phyloP scores from a whole-genome alignment of 805 yeast species.

The Kuraishia piskuri region DNA sequence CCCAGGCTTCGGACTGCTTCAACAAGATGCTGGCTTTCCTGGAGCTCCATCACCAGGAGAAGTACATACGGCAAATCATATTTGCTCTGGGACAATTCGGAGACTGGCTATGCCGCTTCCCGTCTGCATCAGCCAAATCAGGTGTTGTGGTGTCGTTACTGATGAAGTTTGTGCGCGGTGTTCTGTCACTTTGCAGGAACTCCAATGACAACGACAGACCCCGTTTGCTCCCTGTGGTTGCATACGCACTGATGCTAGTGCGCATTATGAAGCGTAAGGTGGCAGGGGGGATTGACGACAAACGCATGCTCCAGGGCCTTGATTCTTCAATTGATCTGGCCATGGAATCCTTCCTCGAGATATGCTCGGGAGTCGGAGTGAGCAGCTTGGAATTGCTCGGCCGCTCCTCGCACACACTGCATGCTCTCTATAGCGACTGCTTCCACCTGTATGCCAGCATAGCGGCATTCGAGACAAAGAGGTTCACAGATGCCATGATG shows the following conservation, averaged over 20 bases:
- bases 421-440: conserved; percentile 13
- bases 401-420: not conserved
- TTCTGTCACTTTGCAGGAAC: not conserved
- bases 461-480: conserved; percentile 18
- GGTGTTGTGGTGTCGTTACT: not conserved
- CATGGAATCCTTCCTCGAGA: not conserved
- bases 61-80: not conserved
- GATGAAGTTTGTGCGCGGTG: not conserved
- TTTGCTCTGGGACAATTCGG: not conserved
- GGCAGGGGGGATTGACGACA: not conserved
- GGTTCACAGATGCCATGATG: conserved; percentile 10
- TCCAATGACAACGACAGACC: not conserved
- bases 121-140: not conserved
- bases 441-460: conserved; percentile 12
- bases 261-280: not conserved
- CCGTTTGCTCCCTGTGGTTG: not conserved
- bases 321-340: not conserved
- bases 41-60: not conserved
- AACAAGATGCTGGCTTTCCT: not conserved
- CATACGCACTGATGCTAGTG: not conserved
- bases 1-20: not conserved
- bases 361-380: not conserved
- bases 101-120: not conserved
- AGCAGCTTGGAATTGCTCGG: not conserved
- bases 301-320: not conserved